Conservation (phyloP, 345 rosid species). For the Excoecaria agallocha region DNA sequence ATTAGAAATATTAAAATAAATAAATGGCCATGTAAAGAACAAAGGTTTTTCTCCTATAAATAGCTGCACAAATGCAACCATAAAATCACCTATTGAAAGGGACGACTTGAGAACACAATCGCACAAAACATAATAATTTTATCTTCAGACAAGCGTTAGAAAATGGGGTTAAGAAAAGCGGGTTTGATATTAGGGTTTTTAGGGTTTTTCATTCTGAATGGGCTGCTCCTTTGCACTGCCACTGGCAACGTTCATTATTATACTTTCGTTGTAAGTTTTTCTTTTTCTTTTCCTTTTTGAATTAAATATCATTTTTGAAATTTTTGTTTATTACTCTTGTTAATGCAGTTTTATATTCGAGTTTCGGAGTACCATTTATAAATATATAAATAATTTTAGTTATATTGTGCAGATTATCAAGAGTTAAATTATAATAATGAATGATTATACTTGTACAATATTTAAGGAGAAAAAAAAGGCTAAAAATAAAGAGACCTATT, state of each 20-base stretch:
- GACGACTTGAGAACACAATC: background rate
- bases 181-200: conserved; percentile 1
- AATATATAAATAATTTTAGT: too few species aligned
- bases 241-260: background rate
- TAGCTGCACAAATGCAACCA: background rate
- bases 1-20: background rate
- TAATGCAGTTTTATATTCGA: too few species aligned
- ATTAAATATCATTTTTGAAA: background rate
- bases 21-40: background rate
- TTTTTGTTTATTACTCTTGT: background rate
- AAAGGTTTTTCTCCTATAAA: background rate
- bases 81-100: background rate
- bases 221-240: conserved; percentile 6
- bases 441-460: too few species aligned
- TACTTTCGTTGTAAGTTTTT: conserved; percentile 17
- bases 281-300: background rate
- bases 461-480: too few species aligned
- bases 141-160: background rate
- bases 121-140: background rate
- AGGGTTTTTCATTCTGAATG: background rate
- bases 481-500: too few species aligned
- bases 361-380: too few species aligned
- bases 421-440: too few species aligned
- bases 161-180: background rate
- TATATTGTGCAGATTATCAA: too few species aligned